Percentiles rank a stretch among this genome's conserved stretches.
These are phyloP conservation scores for Syncephalastrum racemosum DNA, from an alignment of 371 early-diverging fungal species.

Conservation along the genomic window DNA sequence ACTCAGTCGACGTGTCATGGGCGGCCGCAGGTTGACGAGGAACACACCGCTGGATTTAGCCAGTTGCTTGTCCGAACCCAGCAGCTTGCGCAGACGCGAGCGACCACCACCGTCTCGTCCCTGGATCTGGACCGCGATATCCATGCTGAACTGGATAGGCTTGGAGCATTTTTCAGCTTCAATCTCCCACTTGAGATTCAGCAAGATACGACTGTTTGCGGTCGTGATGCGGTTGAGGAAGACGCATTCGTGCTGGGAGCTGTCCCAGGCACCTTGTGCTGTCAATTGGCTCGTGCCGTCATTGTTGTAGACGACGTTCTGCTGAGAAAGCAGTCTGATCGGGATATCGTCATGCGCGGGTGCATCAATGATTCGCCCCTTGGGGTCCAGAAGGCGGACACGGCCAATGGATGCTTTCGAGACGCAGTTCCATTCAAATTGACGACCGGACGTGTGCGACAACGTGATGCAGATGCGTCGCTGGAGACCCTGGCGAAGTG, in stretches of 20 bases:
- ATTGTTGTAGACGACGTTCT: constrained; percentile 53
- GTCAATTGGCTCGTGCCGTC: constrained; percentile 49
- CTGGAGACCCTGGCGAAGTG: constrained; percentile 84
- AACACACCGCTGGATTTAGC: constrained; percentile 52
- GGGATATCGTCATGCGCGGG: constrained; percentile 35
- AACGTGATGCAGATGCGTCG: constrained; percentile 70
- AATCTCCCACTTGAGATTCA: constrained; percentile 62
- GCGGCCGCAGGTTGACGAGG: constrained; percentile 56
- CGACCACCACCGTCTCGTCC: constrained; percentile 47
- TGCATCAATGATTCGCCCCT: constrained; percentile 56
- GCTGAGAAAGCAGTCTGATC: constrained; percentile 18
- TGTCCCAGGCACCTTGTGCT: constrained; percentile 78
- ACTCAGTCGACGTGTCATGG: constrained; percentile 50
- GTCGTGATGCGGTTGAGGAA: constrained; percentile 75
- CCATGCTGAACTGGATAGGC: constrained; percentile 61
- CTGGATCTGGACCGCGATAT: constrained; percentile 62
- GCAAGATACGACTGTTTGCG: constrained; percentile 56
- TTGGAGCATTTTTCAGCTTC: constrained; percentile 56
- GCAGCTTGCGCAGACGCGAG: constrained; percentile 39
- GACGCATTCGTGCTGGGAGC: constrained; percentile 72
- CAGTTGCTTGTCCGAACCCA: constrained; percentile 33
- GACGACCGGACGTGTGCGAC: constrained; percentile 69
- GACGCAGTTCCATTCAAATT: constrained; percentile 52
- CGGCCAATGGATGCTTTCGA: constrained; percentile 54
- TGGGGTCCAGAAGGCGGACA: constrained; percentile 66